A percentile compares a stretch with the other conserved stretches of the same genome.
These are phyloP conservation scores for Oryza meyeriana DNA, from an alignment of 176 grass and related monocot species.

Conservation along the genomic window DNA sequence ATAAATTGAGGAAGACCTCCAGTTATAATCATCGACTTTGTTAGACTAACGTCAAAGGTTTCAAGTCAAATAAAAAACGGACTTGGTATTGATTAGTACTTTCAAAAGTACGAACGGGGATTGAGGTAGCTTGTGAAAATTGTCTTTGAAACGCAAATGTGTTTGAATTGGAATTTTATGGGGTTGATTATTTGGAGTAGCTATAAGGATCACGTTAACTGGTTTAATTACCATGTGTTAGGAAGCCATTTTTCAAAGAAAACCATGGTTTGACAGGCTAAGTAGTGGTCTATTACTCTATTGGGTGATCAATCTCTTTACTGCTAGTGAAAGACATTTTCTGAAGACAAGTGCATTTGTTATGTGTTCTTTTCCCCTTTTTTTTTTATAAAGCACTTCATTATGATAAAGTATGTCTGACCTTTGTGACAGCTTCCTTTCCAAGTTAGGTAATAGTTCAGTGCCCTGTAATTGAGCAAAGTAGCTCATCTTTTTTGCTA, in stretches of 20 bases:
- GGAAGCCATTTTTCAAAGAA: background rate
- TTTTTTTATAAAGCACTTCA: background rate
- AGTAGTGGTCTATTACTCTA: background rate
- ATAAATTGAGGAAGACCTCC: background rate
- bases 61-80: background rate
- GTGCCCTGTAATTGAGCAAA: background rate
- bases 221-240: background rate
- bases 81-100: background rate
- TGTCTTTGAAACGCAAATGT: constrained; percentile 27
- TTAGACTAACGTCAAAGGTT: background rate
- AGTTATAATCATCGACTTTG: background rate
- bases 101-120: background rate
- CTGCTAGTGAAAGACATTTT: constrained; percentile 7
- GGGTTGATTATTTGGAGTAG: background rate
- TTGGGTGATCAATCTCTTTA: background rate
- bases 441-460: constrained; percentile 24
- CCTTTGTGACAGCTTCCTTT: background rate
- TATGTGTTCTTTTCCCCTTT: background rate
- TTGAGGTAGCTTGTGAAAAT: background rate
- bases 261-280: background rate
- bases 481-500: background rate
- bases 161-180: constrained; percentile 2
- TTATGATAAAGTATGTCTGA: background rate
- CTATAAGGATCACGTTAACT: background rate
- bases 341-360: background rate